Percentiles rank a stretch among this genome's conserved stretches.
Conservation (phyloP, 140 eudicot genomes). For the Senecio squalidus region DNA sequence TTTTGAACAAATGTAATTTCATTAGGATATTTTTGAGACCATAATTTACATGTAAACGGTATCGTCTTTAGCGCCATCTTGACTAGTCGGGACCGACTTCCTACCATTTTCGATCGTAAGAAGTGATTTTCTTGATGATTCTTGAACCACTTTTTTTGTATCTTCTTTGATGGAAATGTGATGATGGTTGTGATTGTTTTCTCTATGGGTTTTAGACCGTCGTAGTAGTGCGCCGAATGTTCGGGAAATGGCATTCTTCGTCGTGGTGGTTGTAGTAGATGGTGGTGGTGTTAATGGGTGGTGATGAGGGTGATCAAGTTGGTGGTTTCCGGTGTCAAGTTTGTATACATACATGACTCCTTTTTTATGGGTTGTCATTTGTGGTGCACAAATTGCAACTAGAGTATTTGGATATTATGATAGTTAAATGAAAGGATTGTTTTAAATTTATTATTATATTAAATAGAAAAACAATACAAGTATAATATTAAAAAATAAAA, state of each 20-base stretch:
- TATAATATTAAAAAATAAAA: too few relatives aligned
- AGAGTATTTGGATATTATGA: not conserved
- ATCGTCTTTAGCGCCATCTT: too few relatives aligned
- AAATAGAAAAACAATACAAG: too few relatives aligned
- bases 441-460: not conserved
- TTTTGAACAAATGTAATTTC: too few relatives aligned
- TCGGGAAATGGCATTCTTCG: conserved; percentile 19
- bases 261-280: conserved; percentile 16
- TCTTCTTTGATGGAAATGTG: conserved; percentile 6
- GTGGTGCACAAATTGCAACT: conserved; percentile 4
- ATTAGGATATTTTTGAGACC: not conserved
- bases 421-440: not conserved
- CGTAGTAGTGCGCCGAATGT: conserved; percentile 29
- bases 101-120: not conserved
- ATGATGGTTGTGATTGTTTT: conserved; percentile 12
- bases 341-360: conserved; percentile 56
- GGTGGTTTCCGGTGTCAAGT: conserved; percentile 33
- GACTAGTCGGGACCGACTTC: too few relatives aligned
- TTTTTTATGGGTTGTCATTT: conserved; percentile 27
- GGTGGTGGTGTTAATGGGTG: too few relatives aligned
- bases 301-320: conserved; percentile 19
- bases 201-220: conserved; percentile 45
- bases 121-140: conserved; percentile 22
- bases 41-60: not conserved
- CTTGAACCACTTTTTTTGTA: conserved; percentile 23